Conservation (phyloP, 495 filamentous ascomycete genomes). For the Venustampulla echinocandica region DNA sequence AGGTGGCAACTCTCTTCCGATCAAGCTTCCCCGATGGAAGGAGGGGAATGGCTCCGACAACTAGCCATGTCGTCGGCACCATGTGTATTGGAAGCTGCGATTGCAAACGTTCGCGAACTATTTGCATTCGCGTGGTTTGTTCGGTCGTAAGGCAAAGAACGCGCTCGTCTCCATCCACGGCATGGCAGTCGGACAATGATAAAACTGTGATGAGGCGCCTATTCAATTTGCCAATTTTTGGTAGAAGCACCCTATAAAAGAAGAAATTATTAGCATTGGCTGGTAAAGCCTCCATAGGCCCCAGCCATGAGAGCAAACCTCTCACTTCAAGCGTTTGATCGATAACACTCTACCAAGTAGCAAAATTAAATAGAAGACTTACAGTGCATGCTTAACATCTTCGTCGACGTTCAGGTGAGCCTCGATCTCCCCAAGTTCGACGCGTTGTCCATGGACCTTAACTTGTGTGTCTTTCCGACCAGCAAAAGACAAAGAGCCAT, state of each 20-base stretch:
- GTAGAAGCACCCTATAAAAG: constrained; percentile 24
- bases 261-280: too few species aligned
- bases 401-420: constrained; percentile 30
- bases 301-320: too few species aligned
- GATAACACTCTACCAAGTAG: too few species aligned
- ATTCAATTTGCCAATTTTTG: constrained; percentile 4
- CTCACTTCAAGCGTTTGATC: too few species aligned
- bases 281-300: too few species aligned
- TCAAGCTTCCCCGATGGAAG: constrained; percentile 10
- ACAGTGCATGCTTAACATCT: constrained; percentile 13
- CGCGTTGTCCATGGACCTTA: constrained; percentile 26
- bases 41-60: constrained; percentile 3
- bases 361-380: too few species aligned
- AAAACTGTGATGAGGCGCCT: neutral
- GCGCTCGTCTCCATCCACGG: neutral
- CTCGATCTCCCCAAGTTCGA: constrained; percentile 27
- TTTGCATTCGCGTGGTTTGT: too few species aligned
- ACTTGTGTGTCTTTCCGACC: constrained; percentile 26
- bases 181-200: neutral
- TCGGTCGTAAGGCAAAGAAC: too few species aligned
- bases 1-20: neutral
- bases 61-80: constrained; percentile 17
- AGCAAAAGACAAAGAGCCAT: constrained; percentile 35
- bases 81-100: constrained; percentile 20
- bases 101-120: neutral